These are phyloP conservation scores for Fusarium keratoplasticum DNA, from an alignment of 2,329 filamentous ascomycete species.

Conservation along the genomic window DNA sequence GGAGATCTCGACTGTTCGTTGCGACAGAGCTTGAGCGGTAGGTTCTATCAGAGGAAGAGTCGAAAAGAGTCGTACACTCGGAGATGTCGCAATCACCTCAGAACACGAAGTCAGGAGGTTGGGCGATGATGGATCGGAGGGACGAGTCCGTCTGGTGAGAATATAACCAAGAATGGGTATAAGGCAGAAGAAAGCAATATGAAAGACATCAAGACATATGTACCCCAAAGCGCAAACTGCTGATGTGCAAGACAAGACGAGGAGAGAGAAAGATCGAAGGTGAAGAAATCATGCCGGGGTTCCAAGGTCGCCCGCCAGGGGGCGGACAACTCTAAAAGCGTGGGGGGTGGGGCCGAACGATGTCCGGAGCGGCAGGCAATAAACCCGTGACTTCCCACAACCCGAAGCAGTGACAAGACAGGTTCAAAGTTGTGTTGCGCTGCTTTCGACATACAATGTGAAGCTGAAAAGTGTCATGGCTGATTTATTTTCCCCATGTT, in stretches of 20 bases:
- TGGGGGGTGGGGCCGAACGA: not conserved
- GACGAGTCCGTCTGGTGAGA: not conserved
- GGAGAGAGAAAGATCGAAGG: not conserved
- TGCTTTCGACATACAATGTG: not conserved
- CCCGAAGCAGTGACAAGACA: not conserved
- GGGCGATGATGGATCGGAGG: constrained; percentile 3
- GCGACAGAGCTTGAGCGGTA: not conserved
- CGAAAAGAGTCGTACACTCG: not conserved
- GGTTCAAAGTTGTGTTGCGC: not conserved
- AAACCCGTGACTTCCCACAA: not conserved
- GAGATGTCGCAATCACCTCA: constrained; percentile 1
- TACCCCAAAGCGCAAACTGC: constrained; percentile 1
- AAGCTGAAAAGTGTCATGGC: not conserved
- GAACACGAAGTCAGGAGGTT: constrained; percentile 8
- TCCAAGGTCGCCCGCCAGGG: not conserved
- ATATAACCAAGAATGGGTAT: not conserved
- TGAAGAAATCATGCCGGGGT: constrained; percentile 30
- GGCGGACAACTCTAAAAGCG: not conserved
- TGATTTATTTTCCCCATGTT: not conserved
- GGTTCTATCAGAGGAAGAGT: not conserved
- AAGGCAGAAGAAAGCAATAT: not conserved
- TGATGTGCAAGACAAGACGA: not conserved
- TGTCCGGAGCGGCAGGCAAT: not conserved
- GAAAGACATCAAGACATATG: constrained; percentile 6
- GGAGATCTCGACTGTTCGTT: not conserved